phyloP scores from a whole-genome alignment of 2,329 filamentous ascomycete genomes.

The Penicillium sp. region DNA sequence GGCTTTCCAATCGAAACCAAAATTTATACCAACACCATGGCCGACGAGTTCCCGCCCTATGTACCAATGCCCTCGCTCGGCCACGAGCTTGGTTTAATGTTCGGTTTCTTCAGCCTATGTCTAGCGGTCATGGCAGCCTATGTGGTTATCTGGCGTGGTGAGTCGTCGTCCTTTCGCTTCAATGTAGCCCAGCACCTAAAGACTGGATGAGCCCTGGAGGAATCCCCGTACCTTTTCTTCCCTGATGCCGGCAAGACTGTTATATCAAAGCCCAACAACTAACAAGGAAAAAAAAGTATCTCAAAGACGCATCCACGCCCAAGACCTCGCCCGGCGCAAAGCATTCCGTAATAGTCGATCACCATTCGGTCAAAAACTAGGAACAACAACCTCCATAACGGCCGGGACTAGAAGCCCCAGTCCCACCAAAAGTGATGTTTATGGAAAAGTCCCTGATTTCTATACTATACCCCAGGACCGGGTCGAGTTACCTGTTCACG shows the following conservation, averaged over 20 bases:
- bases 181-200: background rate
- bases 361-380: background rate
- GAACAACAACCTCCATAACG: slow-evolving; percentile 3
- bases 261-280: slow-evolving; percentile 6
- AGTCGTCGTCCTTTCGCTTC: slow-evolving; percentile 2
- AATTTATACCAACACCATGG: background rate
- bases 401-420: slow-evolving; percentile 1
- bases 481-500: slow-evolving; percentile 19
- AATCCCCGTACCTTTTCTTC: background rate
- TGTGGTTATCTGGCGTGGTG: slow-evolving; percentile 37
- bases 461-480: slow-evolving; percentile 6
- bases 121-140: slow-evolving; percentile 37
- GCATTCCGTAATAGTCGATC: slow-evolving; percentile 23
- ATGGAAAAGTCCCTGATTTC: slow-evolving; percentile 32
- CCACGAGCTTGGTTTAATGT: slow-evolving; percentile 42
- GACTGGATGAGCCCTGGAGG: background rate
- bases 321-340: slow-evolving; percentile 36
- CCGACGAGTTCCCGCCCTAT: slow-evolving; percentile 24
- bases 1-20: background rate
- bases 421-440: slow-evolving; percentile 8
- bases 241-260: background rate
- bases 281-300: slow-evolving; percentile 12
- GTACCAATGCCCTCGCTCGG: slow-evolving; percentile 33
- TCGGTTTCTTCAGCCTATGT: slow-evolving; percentile 39
- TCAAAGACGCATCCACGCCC: slow-evolving; percentile 26